Conservation (phyloP, 768 basidiomycete species). For the Termitomyces titanicus region DNA sequence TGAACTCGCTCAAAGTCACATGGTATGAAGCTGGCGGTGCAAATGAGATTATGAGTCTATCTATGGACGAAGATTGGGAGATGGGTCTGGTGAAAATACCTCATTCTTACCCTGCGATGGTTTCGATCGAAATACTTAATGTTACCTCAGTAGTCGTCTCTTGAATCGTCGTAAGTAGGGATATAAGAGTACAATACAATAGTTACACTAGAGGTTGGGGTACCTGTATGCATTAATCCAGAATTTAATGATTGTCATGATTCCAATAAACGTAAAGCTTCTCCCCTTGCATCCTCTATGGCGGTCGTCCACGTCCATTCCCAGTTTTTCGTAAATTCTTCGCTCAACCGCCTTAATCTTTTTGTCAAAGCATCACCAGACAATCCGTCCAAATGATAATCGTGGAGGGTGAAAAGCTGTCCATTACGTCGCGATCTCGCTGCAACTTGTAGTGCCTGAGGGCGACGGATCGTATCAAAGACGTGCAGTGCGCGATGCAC, state of each 20-base stretch:
- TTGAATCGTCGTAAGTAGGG: too few relatives aligned
- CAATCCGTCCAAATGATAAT: conserved; percentile 25
- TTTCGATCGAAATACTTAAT: too few relatives aligned
- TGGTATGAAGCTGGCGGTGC: too few relatives aligned
- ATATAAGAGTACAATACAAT: neutral
- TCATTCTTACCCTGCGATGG: too few relatives aligned
- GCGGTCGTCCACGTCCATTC: conserved; percentile 60
- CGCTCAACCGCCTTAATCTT: conserved; percentile 35
- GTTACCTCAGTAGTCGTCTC: too few relatives aligned
- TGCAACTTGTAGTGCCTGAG: conserved; percentile 35
- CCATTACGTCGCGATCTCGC: conserved; percentile 38
- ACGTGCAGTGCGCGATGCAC: conserved; percentile 38
- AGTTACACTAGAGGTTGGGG: neutral
- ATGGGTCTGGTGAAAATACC: too few relatives aligned
- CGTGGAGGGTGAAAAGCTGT: conserved; percentile 36
- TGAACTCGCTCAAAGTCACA: too few relatives aligned
- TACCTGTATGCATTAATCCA: too few relatives aligned
- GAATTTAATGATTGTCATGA: neutral
- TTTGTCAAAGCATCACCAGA: conserved; percentile 23
- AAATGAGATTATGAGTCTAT: too few relatives aligned
- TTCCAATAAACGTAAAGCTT: conserved; percentile 32
- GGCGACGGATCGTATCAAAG: conserved; percentile 49
- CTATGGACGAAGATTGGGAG: too few relatives aligned
- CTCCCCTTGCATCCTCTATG: conserved; percentile 35
- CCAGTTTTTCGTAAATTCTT: conserved; percentile 47